phyloP scores from a whole-genome alignment of 2,329 filamentous ascomycete species.

The Colletotrichum limetticola region DNA sequence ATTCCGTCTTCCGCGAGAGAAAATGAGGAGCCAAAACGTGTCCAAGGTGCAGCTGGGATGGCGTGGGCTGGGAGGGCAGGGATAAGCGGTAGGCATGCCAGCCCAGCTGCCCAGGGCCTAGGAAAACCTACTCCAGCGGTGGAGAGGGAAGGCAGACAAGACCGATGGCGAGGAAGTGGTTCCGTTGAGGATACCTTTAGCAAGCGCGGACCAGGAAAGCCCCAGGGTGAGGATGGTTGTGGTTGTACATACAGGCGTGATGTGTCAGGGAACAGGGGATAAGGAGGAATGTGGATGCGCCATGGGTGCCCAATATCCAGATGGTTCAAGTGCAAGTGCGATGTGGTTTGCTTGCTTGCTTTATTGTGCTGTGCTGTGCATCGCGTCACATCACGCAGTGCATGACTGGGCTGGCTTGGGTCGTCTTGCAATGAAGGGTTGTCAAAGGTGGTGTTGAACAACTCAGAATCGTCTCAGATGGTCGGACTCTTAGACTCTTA shows the following conservation, averaged over 20 bases:
- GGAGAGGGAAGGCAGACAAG: not conserved
- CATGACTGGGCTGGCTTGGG: constrained; percentile 5
- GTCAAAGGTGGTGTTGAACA: not conserved
- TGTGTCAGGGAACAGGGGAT: constrained; percentile 31
- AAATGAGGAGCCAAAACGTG: constrained; percentile 34
- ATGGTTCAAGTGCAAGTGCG: not conserved
- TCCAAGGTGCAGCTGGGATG: constrained; percentile 24
- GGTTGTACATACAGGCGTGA: not conserved
- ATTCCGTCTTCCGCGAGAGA: constrained; percentile 33
- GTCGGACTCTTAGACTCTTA: no score
- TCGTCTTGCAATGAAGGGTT: constrained; percentile 1
- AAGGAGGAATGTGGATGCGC: constrained; percentile 17
- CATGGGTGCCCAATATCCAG: constrained; percentile 32
- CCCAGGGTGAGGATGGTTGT: not conserved
- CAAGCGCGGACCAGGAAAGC: not conserved
- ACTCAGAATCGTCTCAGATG: not conserved
- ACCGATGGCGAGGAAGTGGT: not conserved
- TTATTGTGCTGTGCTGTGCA: constrained; percentile 20
- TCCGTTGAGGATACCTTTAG: not conserved
- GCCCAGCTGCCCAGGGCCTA: not conserved
- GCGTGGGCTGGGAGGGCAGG: constrained; percentile 18
- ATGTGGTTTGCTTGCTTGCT: constrained; percentile 18
- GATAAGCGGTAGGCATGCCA: not conserved
- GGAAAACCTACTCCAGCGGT: not conserved
- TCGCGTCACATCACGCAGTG: constrained; percentile 8